Evolutionary conservation across 257 asterid species (phyloP), one percentile per base, ranked within the genome.

Genomic region (Pogostemon cablin): DNA sequence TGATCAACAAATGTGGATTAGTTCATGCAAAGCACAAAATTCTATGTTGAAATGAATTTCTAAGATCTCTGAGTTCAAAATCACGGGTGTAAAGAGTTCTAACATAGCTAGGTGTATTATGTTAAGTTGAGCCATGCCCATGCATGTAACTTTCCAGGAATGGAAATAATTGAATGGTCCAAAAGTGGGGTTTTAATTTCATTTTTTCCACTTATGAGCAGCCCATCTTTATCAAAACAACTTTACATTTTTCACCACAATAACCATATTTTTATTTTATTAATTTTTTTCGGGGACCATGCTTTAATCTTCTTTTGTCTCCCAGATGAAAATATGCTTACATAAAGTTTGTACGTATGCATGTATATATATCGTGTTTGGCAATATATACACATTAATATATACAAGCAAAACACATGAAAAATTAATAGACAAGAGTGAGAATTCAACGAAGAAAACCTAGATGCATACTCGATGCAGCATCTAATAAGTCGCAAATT

Each of bases 101-200:
- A 25, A 25, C 32, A 20, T 20, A 25, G 32, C 1, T 25, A 0
- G 1, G 32, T 0, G 1, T 25, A 25, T 25, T 25, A 25, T 25
- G 32, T 25, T 25, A 25, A 25, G 41, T 9, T 56, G n/a, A 73
- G 10, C 64, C 67, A 82, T 65, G 25, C 25, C 0, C 54, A 72
- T 73, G 80, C 71, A 77, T 86, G 75, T 67, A 69, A 72, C 2
- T 76, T 81, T 78, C 86, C 68, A 2, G 62, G 40, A 58, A 55
- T 61, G 67, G 96, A 78, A 82, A 80, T 6, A 72, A 60, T 66
- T 32, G 64, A 65, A 77, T 78, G 77, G 86, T 69, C 77, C 76
- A 41, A 69, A 73, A 71, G 55, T 39, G 65, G 63, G 53, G 64
- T 75, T 77, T 81, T 70, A 80, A 79, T 78, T 75, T 81, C 75